Evolutionary conservation across 768 basidiomycete genomes (phyloP).

Genomic region (Collybia mongolica): DNA sequence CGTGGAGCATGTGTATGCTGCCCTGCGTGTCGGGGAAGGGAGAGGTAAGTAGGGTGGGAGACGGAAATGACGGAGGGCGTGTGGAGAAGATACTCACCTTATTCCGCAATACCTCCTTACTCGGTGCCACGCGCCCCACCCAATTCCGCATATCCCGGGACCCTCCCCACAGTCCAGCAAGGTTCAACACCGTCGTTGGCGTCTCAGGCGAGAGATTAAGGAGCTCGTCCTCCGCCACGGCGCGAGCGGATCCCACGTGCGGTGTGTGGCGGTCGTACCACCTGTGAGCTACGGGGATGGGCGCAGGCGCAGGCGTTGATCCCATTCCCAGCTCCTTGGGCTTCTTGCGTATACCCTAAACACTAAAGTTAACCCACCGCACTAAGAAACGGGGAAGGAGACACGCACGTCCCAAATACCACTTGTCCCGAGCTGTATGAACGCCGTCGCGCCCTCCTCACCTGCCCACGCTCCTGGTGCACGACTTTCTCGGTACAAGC

Average conservation of each 20-base stretch:
- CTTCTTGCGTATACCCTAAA: slow-evolving; percentile 16
- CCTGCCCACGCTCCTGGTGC: slow-evolving; percentile 6
- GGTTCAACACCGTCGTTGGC: slow-evolving; percentile 57
- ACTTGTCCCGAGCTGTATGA: slow-evolving; percentile 61
- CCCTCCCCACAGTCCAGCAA: slow-evolving; percentile 65
- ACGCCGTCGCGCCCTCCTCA: slow-evolving; percentile 27
- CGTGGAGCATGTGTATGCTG: slow-evolving; percentile 63
- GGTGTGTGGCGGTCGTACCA: slow-evolving; percentile 58
- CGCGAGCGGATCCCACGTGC: slow-evolving; percentile 40
- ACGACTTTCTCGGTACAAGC: slow-evolving; percentile 40
- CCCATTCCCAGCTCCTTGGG: not conserved
- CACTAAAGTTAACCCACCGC: not conserved
- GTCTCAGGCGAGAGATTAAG: slow-evolving; percentile 36
- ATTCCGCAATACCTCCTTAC: slow-evolving; percentile 48
- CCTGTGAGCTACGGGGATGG: slow-evolving; percentile 11
- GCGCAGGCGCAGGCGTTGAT: not conserved
- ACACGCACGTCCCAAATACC: slow-evolving; percentile 60
- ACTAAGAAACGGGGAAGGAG: not conserved
- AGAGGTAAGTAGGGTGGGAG: too few species aligned
- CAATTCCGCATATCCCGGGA: slow-evolving; percentile 46
- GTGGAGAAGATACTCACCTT: slow-evolving; percentile 38
- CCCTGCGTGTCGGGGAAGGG: slow-evolving; percentile 30
- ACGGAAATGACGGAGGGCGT: too few species aligned
- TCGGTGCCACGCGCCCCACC: slow-evolving; percentile 51
- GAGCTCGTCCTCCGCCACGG: slow-evolving; percentile 54